Evolutionary conservation across 306 rosid species (phyloP), one percentile per base, ranked within the genome.

Genomic region (Lagenaria siceraria): DNA sequence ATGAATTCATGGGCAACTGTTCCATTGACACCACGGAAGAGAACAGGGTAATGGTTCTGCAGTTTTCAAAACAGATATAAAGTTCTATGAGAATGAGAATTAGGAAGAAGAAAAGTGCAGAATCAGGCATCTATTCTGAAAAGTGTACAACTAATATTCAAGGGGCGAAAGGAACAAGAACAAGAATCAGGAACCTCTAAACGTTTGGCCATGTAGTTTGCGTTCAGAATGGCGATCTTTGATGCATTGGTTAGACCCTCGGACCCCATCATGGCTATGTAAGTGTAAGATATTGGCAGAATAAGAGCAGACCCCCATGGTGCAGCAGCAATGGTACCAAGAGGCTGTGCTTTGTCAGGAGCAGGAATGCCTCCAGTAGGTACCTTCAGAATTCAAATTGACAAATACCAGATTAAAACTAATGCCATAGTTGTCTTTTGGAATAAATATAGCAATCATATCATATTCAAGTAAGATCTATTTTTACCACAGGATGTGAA

Each of bases 251-350:
- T 96, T 83, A 96, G 94, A 70, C 99, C 99, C 75, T 91, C 64
- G 36, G 99, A 96, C 56, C 99, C 99, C 99, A 96, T 96, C 99
- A 96, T 96, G 71, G 96, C 99, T 29, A 96, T 90, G 80, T 96
- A 96, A 75, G 98, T 88, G 81, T 96, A 96, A 36, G 99, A 96
- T 74, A 96, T 96, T 35, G 99, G 99, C 80, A 96, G 90, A 80
- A 96, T 96, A 78, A 96, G 99, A 64, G 99, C 99, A 63, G 99
- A 96, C 17, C 99, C 99, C 99, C 99, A 96, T 76, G 99, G 99
- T 61, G 99, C 99, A 79, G 99, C 98, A 61, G 99, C 82, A 81
- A 96, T 96, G 76, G 94, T 81, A 61, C 99, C 99, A 19, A 96
- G 96, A 75, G 99, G 99, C 78, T 92, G 91, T 78, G 87, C 42